Percentiles rank a stretch among this genome's conserved stretches.
Evolutionary conservation across 495 filamentous ascomycete species (phyloP).

Genomic region (Astrothelium macrocarpum): DNA sequence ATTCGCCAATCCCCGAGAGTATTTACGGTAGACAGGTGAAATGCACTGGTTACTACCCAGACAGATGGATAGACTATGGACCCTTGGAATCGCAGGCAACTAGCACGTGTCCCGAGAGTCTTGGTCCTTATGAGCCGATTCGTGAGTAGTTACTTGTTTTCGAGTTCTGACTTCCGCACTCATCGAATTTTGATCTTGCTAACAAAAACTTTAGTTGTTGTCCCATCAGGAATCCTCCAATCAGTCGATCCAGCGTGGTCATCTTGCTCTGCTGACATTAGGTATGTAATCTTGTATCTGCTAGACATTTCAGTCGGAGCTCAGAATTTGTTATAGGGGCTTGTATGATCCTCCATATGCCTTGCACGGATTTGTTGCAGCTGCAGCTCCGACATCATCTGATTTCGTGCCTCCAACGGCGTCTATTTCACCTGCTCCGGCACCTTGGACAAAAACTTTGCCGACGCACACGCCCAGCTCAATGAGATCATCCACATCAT

Average conservation of each 20-base stretch:
- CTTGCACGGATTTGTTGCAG: neutral
- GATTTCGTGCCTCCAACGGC: neutral
- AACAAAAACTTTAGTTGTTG: neutral
- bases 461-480: neutral
- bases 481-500: neutral
- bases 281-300: neutral
- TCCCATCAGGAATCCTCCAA: neutral
- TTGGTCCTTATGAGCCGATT: neutral
- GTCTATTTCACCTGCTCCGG: neutral
- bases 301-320: neutral
- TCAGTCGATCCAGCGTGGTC: neutral
- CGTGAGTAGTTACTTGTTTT: neutral
- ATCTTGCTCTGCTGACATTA: neutral
- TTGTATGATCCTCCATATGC: neutral
- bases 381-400: neutral
- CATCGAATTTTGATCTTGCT: neutral
- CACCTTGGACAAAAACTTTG: neutral
- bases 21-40: conserved; percentile 9
- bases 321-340: neutral
- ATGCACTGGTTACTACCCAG: conserved; percentile 3
- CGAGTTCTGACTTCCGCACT: neutral
- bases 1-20: conserved; percentile 6
- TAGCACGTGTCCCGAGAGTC: neutral
- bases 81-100: neutral
- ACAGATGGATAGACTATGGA: neutral